Evolutionary conservation across 1,284 basidiomycete species (phyloP).

Genomic region (Schizopora paradoxa): DNA sequence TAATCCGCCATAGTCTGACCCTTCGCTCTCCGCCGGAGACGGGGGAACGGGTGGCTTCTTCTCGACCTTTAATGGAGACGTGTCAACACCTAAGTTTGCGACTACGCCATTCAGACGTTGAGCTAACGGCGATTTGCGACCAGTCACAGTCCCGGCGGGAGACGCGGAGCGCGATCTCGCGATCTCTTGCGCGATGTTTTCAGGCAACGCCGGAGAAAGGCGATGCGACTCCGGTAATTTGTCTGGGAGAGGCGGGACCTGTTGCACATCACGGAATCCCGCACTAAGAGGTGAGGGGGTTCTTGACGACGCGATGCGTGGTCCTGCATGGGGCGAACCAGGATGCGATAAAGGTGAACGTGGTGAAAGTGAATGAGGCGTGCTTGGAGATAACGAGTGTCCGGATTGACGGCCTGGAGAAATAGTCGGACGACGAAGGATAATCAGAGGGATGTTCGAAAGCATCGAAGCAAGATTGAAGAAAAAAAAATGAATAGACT

Average conservation of each 20-base stretch:
- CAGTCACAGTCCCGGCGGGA: not conserved
- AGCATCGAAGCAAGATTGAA: no score
- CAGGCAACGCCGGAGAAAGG: conserved; percentile 12
- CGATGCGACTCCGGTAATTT: conserved; percentile 1
- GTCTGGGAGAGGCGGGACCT: conserved; percentile 3
- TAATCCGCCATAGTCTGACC: conserved; percentile 25
- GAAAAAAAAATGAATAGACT: conserved; percentile 16
- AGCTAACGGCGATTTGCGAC: conserved; percentile 2
- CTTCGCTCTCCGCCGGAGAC: conserved; percentile 25
- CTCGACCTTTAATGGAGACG: conserved; percentile 2
- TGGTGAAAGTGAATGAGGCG: conserved; percentile 30
- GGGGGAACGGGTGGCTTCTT: conserved; percentile 13
- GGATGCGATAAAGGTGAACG: conserved; percentile 35
- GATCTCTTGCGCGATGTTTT: conserved; percentile 6
- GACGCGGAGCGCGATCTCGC: conserved; percentile 7
- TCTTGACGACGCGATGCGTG: conserved; percentile 22
- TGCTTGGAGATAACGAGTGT: conserved; percentile 33
- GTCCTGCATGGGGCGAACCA: conserved; percentile 18
- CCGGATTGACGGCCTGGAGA: conserved; percentile 23
- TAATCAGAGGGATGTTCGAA: conserved; percentile 13
- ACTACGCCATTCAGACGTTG: conserved; percentile 2
- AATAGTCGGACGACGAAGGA: conserved; percentile 2
- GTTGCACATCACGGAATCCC: conserved; percentile 8
- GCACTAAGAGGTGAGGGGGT: conserved; percentile 27
- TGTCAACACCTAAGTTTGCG: conserved; percentile 11